Evolutionary conservation across 805 yeast species (phyloP), one percentile per base, ranked within the genome.

Genomic region (Metschnikowia gruessii): DNA sequence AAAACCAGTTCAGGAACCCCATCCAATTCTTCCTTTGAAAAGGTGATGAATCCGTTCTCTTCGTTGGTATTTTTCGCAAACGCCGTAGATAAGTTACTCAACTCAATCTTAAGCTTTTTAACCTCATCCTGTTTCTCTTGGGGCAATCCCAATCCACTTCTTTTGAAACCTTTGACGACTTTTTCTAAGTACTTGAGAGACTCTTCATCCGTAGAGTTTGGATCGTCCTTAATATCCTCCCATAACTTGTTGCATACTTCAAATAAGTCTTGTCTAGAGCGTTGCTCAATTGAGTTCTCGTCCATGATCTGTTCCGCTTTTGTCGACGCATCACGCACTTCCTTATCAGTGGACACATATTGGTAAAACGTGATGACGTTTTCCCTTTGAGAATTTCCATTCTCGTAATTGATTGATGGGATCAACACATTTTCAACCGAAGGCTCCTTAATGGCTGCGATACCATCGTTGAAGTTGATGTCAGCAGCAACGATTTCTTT

Each of bases 1-100:
- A 85, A 55, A 2, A 79, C 79, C 47, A 79, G 80, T 33, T 75
- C 74, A 2, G 95, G 91, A 36, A 88, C 85, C 33, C 96, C 96
- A 9, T 73, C 77, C 36, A 88, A 71, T 60, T 88, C 83, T 43
- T 82, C 83, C 47, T 63, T 65, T 32, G 89, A 75, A 63, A 87
- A 86, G 21, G 73, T 52, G 28, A 84, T 56, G 56, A 59, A 79
- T 29, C 80, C 91, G 15, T 77, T 77, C 58, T 85, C 88, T 63
- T 84, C 92, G 47, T 85, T 88, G 47, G 81, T 68, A 60, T 85
- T 85, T 55, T 81, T 83, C 33, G 79, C 67, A 62, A 78, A 88
- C 53, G 77, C 70, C 31, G 83, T 68, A 2, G 80, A 64, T 50
- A 84, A 66, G 30, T 67, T 71, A n/a, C 85, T 77, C 42, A 87